A percentile compares a stretch with the other conserved stretches of the same genome.
phyloP scores from a whole-genome alignment of 345 rosid genomes.

The Microcos paniculata region DNA sequence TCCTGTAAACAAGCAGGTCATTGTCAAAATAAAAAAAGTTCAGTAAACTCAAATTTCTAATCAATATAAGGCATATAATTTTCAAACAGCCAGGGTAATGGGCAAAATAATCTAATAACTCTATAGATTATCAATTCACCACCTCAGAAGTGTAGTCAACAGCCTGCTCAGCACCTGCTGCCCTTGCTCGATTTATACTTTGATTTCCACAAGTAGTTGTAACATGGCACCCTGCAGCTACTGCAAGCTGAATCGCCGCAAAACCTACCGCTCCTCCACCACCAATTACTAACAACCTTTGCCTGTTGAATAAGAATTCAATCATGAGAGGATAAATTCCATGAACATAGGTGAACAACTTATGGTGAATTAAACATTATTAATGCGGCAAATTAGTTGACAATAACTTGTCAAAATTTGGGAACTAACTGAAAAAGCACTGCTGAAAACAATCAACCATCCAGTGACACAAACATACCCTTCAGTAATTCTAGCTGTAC shows the following conservation, averaged over 20 bases:
- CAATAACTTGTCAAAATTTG: neutral
- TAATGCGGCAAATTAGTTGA: neutral
- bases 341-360: neutral
- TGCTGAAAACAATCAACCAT: neutral
- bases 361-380: neutral
- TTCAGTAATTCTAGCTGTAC: constrained; percentile 81
- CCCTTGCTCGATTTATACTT: constrained; percentile 53
- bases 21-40: no score
- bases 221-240: constrained; percentile 75
- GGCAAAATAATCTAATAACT: constrained; percentile 1
- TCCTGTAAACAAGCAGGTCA: constrained; percentile 47
- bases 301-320: constrained; percentile 46
- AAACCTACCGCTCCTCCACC: constrained; percentile 99
- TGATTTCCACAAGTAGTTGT: constrained; percentile 78
- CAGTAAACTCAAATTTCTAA: neutral
- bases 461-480: constrained; percentile 50
- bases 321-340: neutral
- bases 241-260: constrained; percentile 84
- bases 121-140: constrained; percentile 9
- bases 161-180: constrained; percentile 89
- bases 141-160: constrained; percentile 89
- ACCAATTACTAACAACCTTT: constrained; percentile 73
- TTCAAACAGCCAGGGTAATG: constrained; percentile 4
- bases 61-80: neutral
- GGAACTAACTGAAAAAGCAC: neutral